Percentiles rank a stretch among this genome's conserved stretches.
Conservation (phyloP, 1,284 basidiomycete genomes). For the Phylloboletellus chloephorus region DNA sequence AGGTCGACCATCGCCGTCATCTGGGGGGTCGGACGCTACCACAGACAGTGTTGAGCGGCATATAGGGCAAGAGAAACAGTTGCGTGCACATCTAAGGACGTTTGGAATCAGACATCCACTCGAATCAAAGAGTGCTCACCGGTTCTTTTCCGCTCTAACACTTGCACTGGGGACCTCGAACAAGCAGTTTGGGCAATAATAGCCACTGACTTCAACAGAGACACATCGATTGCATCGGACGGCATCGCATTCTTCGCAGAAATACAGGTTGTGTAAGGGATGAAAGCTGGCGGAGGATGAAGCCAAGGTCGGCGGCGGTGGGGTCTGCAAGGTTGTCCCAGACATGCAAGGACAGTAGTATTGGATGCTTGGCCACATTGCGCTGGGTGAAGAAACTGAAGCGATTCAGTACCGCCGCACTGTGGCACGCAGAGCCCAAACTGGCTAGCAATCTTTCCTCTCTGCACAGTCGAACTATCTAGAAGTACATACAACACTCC, state of each 20-base stretch:
- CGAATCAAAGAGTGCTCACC: slow-evolving; percentile 41
- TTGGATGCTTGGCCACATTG: slow-evolving; percentile 38
- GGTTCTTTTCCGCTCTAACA: slow-evolving; percentile 92
- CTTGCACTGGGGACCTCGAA: slow-evolving; percentile 98
- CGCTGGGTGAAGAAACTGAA: no score
- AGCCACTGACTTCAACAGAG: slow-evolving; percentile 87
- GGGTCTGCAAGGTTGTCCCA: slow-evolving; percentile 45
- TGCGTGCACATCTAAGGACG: slow-evolving; percentile 80
- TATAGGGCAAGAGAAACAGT: slow-evolving; percentile 94
- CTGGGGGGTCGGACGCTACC: slow-evolving; percentile 80
- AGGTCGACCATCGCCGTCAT: slow-evolving; percentile 50
- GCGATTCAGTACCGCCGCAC: no score
- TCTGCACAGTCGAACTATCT: slow-evolving; percentile 18
- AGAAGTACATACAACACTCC: slow-evolving; percentile 9
- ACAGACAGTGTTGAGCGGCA: slow-evolving; percentile 86
- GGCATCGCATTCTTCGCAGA: slow-evolving; percentile 97
- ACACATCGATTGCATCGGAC: slow-evolving; percentile 92
- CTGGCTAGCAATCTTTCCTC: no score
- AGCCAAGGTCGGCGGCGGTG: slow-evolving; percentile 68
- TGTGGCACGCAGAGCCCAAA: no score
- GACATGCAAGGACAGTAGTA: slow-evolving; percentile 72
- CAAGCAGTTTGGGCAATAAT: slow-evolving; percentile 98
- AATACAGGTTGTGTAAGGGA: slow-evolving; percentile 82
- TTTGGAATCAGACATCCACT: slow-evolving; percentile 9
- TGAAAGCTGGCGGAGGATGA: slow-evolving; percentile 78